Conservation (phyloP, 495 filamentous ascomycete species). For the Talaromyces adpressus region DNA sequence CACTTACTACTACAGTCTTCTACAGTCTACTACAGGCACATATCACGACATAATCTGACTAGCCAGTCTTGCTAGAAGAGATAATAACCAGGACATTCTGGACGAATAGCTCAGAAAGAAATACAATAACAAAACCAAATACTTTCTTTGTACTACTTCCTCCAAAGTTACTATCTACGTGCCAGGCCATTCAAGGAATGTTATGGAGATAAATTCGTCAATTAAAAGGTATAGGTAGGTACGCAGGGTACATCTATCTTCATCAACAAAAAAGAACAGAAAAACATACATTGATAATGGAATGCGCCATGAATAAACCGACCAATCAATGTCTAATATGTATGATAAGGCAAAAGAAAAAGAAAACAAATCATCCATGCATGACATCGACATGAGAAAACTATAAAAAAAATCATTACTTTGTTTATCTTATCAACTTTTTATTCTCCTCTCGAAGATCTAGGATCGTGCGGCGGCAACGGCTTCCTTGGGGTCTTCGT, state of each 20-base stretch:
- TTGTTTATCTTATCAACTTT: background rate
- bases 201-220: background rate
- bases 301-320: background rate
- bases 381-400: background rate
- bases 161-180: no score
- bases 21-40: background rate
- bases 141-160: background rate
- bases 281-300: background rate
- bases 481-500: slow-evolving; percentile 42
- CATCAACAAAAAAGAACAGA: background rate
- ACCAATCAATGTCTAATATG: background rate
- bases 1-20: background rate
- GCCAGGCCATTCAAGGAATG: no score
- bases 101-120: no score
- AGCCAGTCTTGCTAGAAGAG: background rate
- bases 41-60: background rate
- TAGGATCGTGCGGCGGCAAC: background rate
- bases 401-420: slow-evolving; percentile 12
- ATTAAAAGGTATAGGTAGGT: background rate
- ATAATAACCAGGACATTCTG: no score
- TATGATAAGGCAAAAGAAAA: background rate
- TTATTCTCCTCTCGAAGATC: slow-evolving; percentile 18
- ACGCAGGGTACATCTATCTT: background rate
- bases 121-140: no score
- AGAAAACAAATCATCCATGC: background rate